Conservation (phyloP, 2,329 filamentous ascomycete genomes). For the Alternaria sp. region DNA sequence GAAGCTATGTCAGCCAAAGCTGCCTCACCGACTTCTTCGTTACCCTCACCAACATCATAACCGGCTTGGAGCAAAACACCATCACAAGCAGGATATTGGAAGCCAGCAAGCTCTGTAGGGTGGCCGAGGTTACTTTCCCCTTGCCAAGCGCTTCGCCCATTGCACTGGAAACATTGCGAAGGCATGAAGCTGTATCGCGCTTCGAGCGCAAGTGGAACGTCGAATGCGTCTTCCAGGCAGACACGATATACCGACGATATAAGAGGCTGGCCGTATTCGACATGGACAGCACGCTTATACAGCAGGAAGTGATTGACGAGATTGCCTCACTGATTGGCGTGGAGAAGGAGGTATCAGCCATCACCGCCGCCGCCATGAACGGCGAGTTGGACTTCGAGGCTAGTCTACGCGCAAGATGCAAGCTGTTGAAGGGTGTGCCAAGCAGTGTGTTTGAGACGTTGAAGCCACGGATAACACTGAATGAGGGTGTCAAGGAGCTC, state of each 20-base stretch:
- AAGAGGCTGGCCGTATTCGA: conserved; percentile 93
- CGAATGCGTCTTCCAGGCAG: conserved; percentile 78
- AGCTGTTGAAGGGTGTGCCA: conserved; percentile 80
- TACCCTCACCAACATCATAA: conserved; percentile 59
- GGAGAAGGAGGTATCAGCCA: conserved; percentile 82
- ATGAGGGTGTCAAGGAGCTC: conserved; percentile 79
- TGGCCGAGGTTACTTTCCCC: conserved; percentile 72
- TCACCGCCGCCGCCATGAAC: conserved; percentile 93
- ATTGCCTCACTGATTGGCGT: conserved; percentile 85
- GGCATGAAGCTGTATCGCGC: conserved; percentile 78
- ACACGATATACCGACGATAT: conserved; percentile 77
- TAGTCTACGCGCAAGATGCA: conserved; percentile 81
- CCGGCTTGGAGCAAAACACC: conserved; percentile 59
- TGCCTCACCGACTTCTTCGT: conserved; percentile 65
- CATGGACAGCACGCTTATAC: conserved; percentile 98
- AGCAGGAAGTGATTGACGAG: conserved; percentile 97
- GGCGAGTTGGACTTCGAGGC: conserved; percentile 92
- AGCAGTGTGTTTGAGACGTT: conserved; percentile 81
- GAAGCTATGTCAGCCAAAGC: conserved; percentile 62
- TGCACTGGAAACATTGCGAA: conserved; percentile 72
- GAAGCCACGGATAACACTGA: conserved; percentile 77
- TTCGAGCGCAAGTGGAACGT: conserved; percentile 92
- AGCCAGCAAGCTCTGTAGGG: conserved; percentile 64
- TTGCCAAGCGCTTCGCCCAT: conserved; percentile 62
- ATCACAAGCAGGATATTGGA: conserved; percentile 65